Conservation (phyloP, 78 protist genomes). For the Dictyostelium purpureum region DNA sequence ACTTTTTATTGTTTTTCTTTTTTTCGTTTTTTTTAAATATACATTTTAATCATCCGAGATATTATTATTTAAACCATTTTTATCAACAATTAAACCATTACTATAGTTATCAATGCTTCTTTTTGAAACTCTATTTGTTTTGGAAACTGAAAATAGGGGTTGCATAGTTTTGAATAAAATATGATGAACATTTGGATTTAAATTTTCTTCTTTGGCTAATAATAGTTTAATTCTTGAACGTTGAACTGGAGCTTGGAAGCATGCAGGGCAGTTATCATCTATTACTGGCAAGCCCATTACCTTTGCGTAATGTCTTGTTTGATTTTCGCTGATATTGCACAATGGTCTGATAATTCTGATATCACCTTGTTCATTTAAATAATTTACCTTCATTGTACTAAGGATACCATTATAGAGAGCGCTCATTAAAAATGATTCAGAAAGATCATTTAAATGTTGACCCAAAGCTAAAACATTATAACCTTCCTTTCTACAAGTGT, state of each 20-base stretch:
- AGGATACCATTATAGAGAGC: slow-evolving; percentile 86
- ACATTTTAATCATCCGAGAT: background rate
- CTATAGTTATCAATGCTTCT: background rate
- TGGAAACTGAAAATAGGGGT: slow-evolving; percentile 1
- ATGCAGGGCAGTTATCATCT: slow-evolving; percentile 93
- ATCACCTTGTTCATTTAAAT: slow-evolving; percentile 83
- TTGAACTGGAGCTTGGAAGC: slow-evolving; percentile 91
- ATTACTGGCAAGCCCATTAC: slow-evolving; percentile 85
- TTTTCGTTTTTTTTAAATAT: no score
- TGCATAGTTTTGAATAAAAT: slow-evolving; percentile 3
- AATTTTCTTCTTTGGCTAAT: slow-evolving; percentile 19
- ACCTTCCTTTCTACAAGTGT: slow-evolving; percentile 77
- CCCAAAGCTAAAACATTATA: slow-evolving; percentile 94
- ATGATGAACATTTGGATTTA: slow-evolving; percentile 26
- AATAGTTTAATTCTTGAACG: slow-evolving; percentile 85
- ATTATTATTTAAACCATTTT: no score
- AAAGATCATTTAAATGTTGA: slow-evolving; percentile 87
- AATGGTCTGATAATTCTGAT: slow-evolving; percentile 91
- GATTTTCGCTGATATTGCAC: slow-evolving; percentile 80
- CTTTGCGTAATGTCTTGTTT: slow-evolving; percentile 76
- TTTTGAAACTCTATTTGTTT: slow-evolving; percentile 1
- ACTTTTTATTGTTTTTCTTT: no score
- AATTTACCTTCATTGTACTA: slow-evolving; percentile 77
- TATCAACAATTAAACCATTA: no score
- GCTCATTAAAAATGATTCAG: slow-evolving; percentile 89